Evolutionary conservation across 2,329 filamentous ascomycete genomes (phyloP).

Genomic region (Penicillium polonicum): DNA sequence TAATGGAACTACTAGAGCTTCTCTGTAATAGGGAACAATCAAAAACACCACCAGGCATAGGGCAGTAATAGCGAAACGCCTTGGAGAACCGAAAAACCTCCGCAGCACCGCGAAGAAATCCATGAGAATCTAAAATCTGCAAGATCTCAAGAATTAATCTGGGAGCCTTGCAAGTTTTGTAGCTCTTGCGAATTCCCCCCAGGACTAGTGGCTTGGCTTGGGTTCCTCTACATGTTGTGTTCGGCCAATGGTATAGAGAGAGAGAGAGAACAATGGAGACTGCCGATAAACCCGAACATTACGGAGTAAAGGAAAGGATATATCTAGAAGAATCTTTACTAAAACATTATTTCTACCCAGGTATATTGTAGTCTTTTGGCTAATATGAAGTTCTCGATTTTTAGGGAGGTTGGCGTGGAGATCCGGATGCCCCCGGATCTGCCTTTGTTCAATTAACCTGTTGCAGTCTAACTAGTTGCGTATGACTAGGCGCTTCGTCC

Average conservation of each 20-base stretch:
- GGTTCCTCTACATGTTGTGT: not conserved
- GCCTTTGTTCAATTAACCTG: no score
- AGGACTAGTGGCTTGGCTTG: conserved; percentile 5
- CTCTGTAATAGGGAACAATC: conserved; percentile 1
- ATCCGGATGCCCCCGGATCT: not conserved
- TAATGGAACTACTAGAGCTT: conserved; percentile 1
- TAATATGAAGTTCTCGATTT: no score
- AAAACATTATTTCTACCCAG: not conserved
- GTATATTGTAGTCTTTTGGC: not conserved
- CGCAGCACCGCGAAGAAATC: not conserved
- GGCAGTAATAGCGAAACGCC: conserved; percentile 1
- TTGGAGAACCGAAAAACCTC: not conserved
- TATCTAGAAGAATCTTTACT: not conserved
- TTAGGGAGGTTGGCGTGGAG: not conserved
- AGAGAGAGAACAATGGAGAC: not conserved
- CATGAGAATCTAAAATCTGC: not conserved
- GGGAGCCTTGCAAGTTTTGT: not conserved
- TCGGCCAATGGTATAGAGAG: conserved; percentile 1
- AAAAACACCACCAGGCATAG: not conserved
- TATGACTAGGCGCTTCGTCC: no score
- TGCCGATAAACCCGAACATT: not conserved
- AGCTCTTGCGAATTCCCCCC: not conserved
- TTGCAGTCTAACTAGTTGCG: no score
- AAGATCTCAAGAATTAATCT: not conserved
- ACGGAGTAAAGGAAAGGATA: not conserved